These are phyloP conservation scores for Aspergillus quadricinctus DNA, from an alignment of 2,329 filamentous ascomycete genomes.

Conservation along the genomic window DNA sequence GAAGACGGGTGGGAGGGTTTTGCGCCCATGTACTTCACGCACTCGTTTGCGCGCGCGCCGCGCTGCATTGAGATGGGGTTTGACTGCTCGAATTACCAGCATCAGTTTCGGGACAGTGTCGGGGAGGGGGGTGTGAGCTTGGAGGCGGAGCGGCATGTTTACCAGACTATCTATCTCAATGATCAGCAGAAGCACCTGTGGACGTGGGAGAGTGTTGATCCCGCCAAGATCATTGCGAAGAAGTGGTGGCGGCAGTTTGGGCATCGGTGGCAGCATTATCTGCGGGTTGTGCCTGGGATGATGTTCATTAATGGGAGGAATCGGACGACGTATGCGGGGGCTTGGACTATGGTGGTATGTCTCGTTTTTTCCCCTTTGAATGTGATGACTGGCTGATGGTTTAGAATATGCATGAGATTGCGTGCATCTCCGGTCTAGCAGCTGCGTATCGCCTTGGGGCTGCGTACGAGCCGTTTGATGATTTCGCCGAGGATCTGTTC, in stretches of 20 bases:
- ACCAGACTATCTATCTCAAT: conserved; percentile 63
- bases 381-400: not conserved
- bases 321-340: conserved; percentile 59
- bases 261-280: conserved; percentile 58
- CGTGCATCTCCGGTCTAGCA: conserved; percentile 66
- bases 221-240: conserved; percentile 52
- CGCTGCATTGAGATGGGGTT: conserved; percentile 62
- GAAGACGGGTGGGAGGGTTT: conserved; percentile 41
- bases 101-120: conserved; percentile 56
- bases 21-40: conserved; percentile 59
- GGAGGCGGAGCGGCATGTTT: conserved; percentile 64
- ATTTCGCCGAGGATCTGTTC: conserved; percentile 30
- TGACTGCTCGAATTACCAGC: conserved; percentile 71
- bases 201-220: conserved; percentile 54
- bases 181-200: conserved; percentile 54
- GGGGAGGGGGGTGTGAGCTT: no score
- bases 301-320: conserved; percentile 66
- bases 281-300: conserved; percentile 63
- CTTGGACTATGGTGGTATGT: conserved; percentile 64
- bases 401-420: conserved; percentile 59
- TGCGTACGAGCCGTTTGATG: conserved; percentile 46
- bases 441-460: conserved; percentile 67
- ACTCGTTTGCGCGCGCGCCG: conserved; percentile 50
- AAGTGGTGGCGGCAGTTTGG: conserved; percentile 63
- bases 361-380: not conserved